Evolutionary conservation across 805 yeast species (phyloP), one percentile per base, ranked within the genome.

Genomic region (Kodamaea sagamina): DNA sequence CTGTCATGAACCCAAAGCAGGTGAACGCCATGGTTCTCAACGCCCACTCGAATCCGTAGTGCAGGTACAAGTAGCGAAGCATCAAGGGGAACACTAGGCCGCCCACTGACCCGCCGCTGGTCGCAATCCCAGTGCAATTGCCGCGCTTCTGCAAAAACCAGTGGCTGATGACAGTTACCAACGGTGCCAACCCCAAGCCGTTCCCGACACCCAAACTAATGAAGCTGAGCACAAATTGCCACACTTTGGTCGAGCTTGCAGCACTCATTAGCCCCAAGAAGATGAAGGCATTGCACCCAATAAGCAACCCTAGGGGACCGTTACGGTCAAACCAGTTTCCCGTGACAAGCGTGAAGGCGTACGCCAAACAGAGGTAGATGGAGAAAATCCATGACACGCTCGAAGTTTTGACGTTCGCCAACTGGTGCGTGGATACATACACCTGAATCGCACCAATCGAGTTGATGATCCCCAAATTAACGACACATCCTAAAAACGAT

Each of bases 351-450:
- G 80, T 75, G 1, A 75, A 64, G 10, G 71, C 58, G 53, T 75
- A 79, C 8, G 76, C 65, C 21, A 81, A 56, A 24, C 77, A 72
- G 44, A 75, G 58, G 56, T 71, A 77, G 19, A 82, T 58, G 1
- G 88, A 81, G 50, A 83, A 83, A 22, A 83, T 74, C 87, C 88
- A 81, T 1, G 85, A 75, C 4, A 80, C 68, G 2, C 76, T 61
- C 2, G 83, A 71, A 1, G 78, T 65, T 4, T 71, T 57, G 4
- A 65, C 61, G 34, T 70, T 52, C 1, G 63, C 63, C 47, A 83
- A 60, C 57, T 82, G 87, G 57, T 82, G 75, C 9, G 62, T 63
- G 6, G 79, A 70, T 7, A 83, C 68, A 50, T 81, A 79, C 0
- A 83, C 72, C 59, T 83, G 82, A 29, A 83, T 70, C 3, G 80